phyloP scores from a whole-genome alignment of 345 rosid genomes.

The Eucalyptus fibrosa region DNA sequence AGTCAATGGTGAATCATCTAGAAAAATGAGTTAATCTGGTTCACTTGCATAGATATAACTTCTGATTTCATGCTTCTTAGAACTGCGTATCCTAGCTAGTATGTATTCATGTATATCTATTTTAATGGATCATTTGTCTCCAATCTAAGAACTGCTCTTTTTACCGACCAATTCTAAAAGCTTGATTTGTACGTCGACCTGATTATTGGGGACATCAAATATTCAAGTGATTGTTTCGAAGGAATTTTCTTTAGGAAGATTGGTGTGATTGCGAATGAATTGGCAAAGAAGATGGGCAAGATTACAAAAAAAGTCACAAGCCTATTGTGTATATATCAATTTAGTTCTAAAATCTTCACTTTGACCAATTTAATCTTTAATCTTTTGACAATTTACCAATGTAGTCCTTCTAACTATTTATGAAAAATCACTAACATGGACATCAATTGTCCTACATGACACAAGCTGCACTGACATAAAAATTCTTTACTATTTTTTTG shows the following conservation, averaged over 20 bases:
- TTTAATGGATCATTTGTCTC: neutral
- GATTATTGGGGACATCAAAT: neutral
- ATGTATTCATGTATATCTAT: neutral
- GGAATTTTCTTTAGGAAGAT: neutral
- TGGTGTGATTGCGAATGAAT: neutral
- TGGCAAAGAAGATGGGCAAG: too few relatives aligned
- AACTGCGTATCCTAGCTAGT: neutral
- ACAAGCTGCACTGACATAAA: rapidly evolving
- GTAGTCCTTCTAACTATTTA: neutral
- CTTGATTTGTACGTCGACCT: rapidly evolving
- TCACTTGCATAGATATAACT: too few relatives aligned
- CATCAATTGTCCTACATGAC: neutral
- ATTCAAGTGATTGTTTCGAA: neutral
- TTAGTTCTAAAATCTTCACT: too few relatives aligned
- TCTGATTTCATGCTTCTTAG: neutral
- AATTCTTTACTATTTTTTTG: too few relatives aligned
- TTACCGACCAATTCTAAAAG: neutral
- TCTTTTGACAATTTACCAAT: too few relatives aligned
- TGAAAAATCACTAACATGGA: neutral
- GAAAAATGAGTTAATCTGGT: neutral
- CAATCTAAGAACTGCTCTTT: neutral
- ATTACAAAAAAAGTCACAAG: too few relatives aligned
- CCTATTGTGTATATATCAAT: too few relatives aligned
- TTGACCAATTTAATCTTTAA: too few relatives aligned
- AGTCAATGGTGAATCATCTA: neutral